These are phyloP conservation scores for Pseudozyma flocculosa DNA, from an alignment of 1,284 basidiomycete genomes.

Conservation along the genomic window DNA sequence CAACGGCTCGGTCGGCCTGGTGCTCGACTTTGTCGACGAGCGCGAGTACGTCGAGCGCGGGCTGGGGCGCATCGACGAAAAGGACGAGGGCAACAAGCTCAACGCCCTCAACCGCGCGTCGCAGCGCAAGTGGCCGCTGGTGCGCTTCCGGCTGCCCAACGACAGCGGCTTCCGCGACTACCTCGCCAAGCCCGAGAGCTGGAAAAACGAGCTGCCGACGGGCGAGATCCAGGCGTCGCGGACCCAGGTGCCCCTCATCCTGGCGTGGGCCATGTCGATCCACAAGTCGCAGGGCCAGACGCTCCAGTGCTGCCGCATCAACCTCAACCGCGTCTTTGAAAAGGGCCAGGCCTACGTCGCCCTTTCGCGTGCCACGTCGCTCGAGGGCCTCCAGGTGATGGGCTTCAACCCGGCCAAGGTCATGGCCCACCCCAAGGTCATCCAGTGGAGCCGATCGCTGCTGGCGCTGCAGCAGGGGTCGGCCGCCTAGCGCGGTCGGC, in stretches of 20 bases:
- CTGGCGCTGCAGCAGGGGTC: neutral
- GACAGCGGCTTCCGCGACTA: constrained; percentile 42
- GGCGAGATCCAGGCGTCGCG: constrained; percentile 55
- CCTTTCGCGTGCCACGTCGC: constrained; percentile 85
- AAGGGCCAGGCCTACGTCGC: constrained; percentile 85
- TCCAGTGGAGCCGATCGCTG: constrained; percentile 39
- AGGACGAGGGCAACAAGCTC: constrained; percentile 47
- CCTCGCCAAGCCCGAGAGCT: constrained; percentile 45
- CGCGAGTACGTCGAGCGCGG: constrained; percentile 30
- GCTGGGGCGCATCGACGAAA: constrained; percentile 21
- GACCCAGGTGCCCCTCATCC: constrained; percentile 53
- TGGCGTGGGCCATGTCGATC: constrained; percentile 57
- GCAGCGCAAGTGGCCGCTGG: constrained; percentile 44
- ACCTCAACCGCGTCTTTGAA: constrained; percentile 53
- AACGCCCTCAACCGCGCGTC: constrained; percentile 40
- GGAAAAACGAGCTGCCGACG: constrained; percentile 59
- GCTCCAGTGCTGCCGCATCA: constrained; percentile 51
- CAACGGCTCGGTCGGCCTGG: constrained; percentile 77
- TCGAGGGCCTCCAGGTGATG: constrained; percentile 86
- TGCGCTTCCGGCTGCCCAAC: constrained; percentile 44
- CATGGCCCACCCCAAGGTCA: constrained; percentile 52
- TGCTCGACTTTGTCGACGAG: constrained; percentile 59
- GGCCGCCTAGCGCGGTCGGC: too few species aligned
- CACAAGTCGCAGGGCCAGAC: constrained; percentile 58
- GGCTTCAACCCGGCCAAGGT: constrained; percentile 65